phyloP scores from a whole-genome alignment of 441 rosid genomes.

The Dalechampia spathulata region DNA sequence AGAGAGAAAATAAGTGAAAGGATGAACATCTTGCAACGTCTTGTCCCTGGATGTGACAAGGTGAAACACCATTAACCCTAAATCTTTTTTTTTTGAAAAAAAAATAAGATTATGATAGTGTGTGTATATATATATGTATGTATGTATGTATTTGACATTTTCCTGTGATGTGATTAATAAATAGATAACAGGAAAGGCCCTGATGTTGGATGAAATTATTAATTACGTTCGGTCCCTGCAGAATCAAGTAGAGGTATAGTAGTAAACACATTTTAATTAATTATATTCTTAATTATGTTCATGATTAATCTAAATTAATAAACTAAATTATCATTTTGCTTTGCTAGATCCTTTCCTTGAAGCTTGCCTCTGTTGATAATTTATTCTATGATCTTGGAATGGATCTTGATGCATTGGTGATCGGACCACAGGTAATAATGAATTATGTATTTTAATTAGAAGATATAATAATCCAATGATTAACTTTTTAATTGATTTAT shows the following conservation, averaged over 20 bases:
- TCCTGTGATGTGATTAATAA: too few relatives aligned
- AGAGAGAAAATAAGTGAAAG: slow-evolving; percentile 81
- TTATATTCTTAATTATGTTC: not conserved
- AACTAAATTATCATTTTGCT: not conserved
- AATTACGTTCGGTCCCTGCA: slow-evolving; percentile 71
- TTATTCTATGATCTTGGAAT: slow-evolving; percentile 48
- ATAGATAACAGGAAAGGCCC: slow-evolving; percentile 79
- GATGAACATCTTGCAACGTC: slow-evolving; percentile 48
- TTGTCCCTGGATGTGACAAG: slow-evolving; percentile 88
- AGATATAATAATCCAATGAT: too few relatives aligned
- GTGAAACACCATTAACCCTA: too few relatives aligned
- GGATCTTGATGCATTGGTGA: slow-evolving; percentile 39
- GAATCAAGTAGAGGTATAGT: slow-evolving; percentile 79
- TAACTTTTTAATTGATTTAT: too few relatives aligned
- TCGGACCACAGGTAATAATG: slow-evolving; percentile 46
- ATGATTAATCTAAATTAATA: not conserved
- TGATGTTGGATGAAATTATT: slow-evolving; percentile 70
- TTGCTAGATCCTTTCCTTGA: slow-evolving; percentile 69
- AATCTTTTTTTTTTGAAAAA: too few relatives aligned
- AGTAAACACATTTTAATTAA: too few relatives aligned
- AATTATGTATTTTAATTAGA: too few relatives aligned
- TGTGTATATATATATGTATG: slow-evolving; percentile 22
- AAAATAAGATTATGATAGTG: too few relatives aligned
- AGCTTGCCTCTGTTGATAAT: slow-evolving; percentile 62
- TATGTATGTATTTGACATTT: too few relatives aligned